Conservation (phyloP, 495 filamentous ascomycete species). For the Delitschia confertaspora region DNA sequence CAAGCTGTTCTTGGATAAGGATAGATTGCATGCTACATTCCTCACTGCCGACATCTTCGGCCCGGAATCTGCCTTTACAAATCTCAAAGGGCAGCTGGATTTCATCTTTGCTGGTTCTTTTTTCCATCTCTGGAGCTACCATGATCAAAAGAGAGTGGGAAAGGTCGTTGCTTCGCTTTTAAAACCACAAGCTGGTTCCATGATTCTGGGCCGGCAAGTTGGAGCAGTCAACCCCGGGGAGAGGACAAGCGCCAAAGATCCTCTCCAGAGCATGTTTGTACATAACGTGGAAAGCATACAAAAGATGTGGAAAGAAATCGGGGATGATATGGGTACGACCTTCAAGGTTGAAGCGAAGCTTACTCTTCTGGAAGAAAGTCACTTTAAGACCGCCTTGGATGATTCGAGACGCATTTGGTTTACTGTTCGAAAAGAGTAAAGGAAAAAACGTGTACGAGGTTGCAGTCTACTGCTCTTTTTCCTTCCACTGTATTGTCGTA, state of each 20-base stretch:
- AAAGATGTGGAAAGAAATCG: conserved; percentile 45
- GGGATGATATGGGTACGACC: conserved; percentile 38
- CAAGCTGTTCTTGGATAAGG: conserved; percentile 41
- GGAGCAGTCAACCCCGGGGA: conserved; percentile 35
- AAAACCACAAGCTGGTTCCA: conserved; percentile 35
- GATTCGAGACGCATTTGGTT: conserved; percentile 9
- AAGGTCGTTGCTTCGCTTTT: conserved; percentile 43
- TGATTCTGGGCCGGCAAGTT: conserved; percentile 44
- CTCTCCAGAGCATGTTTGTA: conserved; percentile 31
- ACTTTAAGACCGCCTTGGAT: conserved; percentile 2
- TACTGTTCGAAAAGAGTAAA: conserved; percentile 5
- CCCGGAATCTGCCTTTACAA: conserved; percentile 29
- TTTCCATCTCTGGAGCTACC: conserved; percentile 52
- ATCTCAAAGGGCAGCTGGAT: conserved; percentile 42
- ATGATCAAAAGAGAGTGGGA: conserved; percentile 43
- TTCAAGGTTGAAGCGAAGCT: conserved; percentile 37
- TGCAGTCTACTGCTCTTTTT: too few species aligned
- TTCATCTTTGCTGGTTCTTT: conserved; percentile 49
- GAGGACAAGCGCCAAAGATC: conserved; percentile 11
- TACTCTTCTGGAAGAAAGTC: not conserved
- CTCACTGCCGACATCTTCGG: conserved; percentile 47
- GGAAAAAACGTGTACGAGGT: conserved; percentile 1
- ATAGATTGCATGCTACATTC: conserved; percentile 41
- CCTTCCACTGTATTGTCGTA: not conserved
- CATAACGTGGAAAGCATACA: conserved; percentile 42